A percentile compares a stretch with the other conserved stretches of the same genome.
Evolutionary conservation across 192 early-diverging fungal genomes (phyloP).

Genomic region (Rhizophagus prolifer): DNA sequence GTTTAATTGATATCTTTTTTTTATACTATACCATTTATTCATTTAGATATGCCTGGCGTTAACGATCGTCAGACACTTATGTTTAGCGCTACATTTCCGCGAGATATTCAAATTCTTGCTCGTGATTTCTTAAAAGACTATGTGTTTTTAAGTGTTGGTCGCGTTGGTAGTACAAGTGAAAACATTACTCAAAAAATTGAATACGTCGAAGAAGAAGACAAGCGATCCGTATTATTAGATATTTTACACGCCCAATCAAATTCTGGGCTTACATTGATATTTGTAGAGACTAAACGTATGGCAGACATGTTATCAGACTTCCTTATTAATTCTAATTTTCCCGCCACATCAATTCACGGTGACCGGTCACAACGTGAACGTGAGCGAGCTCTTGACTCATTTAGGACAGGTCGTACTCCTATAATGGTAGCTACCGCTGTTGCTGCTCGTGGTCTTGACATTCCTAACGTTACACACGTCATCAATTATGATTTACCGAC

Average conservation of each 20-base stretch:
- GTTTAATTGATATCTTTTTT: neutral
- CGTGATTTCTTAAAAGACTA: constrained; percentile 82
- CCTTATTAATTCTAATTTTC: constrained; percentile 71
- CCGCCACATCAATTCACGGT: constrained; percentile 96
- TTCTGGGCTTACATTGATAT: constrained; percentile 84
- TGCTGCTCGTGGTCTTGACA: constrained; percentile 92
- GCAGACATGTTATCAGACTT: constrained; percentile 88
- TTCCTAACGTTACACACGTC: constrained; percentile 82
- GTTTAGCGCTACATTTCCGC: constrained; percentile 94
- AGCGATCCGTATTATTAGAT: constrained; percentile 85
- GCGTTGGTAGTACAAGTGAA: constrained; percentile 91
- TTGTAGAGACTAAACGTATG: constrained; percentile 95
- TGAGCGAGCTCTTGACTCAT: constrained; percentile 85
- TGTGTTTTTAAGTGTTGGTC: constrained; percentile 87
- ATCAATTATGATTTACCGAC: constrained; percentile 96
- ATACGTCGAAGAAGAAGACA: constrained; percentile 94
- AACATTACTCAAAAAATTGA: constrained; percentile 94
- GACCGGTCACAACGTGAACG: constrained; percentile 95
- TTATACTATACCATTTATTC: neutral
- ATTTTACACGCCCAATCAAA: constrained; percentile 61
- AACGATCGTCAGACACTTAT: constrained; percentile 86
- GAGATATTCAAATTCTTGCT: constrained; percentile 82
- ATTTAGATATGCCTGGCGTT: constrained; percentile 61
- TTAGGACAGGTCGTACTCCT: constrained; percentile 77
- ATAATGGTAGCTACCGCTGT: constrained; percentile 98